These are phyloP conservation scores for Nicotiana noctiflora DNA, from an alignment of 257 asterid genomes.

Conservation along the genomic window DNA sequence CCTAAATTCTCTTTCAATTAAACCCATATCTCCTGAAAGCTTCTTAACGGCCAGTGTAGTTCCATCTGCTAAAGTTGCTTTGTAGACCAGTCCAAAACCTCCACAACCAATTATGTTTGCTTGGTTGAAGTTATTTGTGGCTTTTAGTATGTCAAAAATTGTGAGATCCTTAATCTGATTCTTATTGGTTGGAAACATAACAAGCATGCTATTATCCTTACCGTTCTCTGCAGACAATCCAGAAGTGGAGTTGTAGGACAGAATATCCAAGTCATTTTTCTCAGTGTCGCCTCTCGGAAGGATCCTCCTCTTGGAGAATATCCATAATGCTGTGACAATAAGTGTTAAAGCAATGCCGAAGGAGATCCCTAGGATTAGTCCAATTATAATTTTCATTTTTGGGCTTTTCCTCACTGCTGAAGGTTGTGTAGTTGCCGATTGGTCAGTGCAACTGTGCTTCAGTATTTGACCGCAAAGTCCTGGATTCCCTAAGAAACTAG, in stretches of 20 bases:
- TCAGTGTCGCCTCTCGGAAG: slow-evolving; percentile 41
- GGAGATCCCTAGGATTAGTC: slow-evolving; percentile 59
- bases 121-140: slow-evolving; percentile 88
- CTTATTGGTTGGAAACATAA: slow-evolving; percentile 63
- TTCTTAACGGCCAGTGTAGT: slow-evolving; percentile 82
- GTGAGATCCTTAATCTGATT: slow-evolving; percentile 58
- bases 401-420: slow-evolving; percentile 29
- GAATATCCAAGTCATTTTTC: slow-evolving; percentile 40
- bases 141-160: slow-evolving; percentile 62
- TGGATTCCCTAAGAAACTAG: slow-evolving; percentile 71
- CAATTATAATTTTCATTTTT: slow-evolving; percentile 54
- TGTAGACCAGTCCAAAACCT: slow-evolving; percentile 90
- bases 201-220: slow-evolving; percentile 58
- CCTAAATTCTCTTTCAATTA: slow-evolving; percentile 93
- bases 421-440: slow-evolving; percentile 17
- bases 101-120: slow-evolving; percentile 90
- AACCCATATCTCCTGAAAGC: slow-evolving; percentile 88
- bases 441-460: slow-evolving; percentile 40
- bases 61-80: slow-evolving; percentile 68
- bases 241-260: slow-evolving; percentile 60
- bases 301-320: slow-evolving; percentile 59
- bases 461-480: slow-evolving; percentile 63
- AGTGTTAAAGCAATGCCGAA: slow-evolving; percentile 50
- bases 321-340: slow-evolving; percentile 54
- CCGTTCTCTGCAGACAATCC: slow-evolving; percentile 58